Evolutionary conservation across 805 yeast species (phyloP), one percentile per base, ranked within the genome.

Genomic region (Lachancea fermentati): DNA sequence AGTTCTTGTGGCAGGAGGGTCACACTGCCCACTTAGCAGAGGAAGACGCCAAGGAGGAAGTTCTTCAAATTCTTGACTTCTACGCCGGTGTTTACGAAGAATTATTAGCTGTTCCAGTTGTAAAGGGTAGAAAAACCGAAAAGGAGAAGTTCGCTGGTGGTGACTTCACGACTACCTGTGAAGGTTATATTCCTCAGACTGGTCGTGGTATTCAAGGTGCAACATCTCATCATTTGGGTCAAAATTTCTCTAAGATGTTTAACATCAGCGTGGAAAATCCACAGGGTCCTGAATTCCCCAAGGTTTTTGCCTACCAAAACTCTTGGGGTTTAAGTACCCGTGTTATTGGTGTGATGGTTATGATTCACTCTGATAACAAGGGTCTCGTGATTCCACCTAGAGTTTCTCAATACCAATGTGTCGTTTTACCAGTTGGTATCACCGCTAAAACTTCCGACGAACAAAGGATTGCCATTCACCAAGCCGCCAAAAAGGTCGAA

Each of bases 191-290:
- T 55, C 95, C 96, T 53, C 85, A 96, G 47, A 93, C 97, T 42
- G 99, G 99, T 56, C 85, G 99, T 74, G 99, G 97, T 75, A 93
- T 93, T 55, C 99, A 93, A 72, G 98, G 97, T 68, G 99, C 91
- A 46, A 93, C 99, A 28, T 88, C 97, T 29, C 99, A 93, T 71
- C 93, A 89, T 63, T 73, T 93, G 63, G 99, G 99, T 53, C 94
- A 87, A 67, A 93, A 93, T 76, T 93, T 93, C 73, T 89, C 97
- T 52, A 91, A 89, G 72, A 93, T 93, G 99, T 93, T 93, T 71
- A 83, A 86, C 70, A 87, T 93, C 52, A 70, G 83, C 30, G 98
- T 94, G 37, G 98, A 93, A 70, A 85, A 87, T 66, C 99, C 99
- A 52, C 84, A 83, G 45, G 96, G 96, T 38, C 60, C 82, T 15